Conservation (phyloP, 495 filamentous ascomycete species). For the Mycothermus thermophilus region DNA sequence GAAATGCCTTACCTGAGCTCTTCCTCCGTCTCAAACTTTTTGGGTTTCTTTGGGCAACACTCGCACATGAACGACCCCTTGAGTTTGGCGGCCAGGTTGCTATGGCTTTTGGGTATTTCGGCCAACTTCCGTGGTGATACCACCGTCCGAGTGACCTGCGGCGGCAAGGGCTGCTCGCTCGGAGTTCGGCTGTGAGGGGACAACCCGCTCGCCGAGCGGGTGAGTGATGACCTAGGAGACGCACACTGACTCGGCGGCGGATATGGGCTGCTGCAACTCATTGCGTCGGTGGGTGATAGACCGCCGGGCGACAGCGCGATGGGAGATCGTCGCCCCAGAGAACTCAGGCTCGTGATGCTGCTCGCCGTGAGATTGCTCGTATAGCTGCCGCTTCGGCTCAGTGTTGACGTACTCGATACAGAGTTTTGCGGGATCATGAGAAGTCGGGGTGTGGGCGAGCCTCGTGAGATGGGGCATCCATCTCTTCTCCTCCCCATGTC, state of each 20-base stretch:
- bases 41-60: constrained; percentile 97
- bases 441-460: constrained; percentile 45
- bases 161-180: constrained; percentile 24
- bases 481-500: constrained; percentile 57
- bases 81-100: constrained; percentile 26
- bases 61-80: constrained; percentile 68
- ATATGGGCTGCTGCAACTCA: constrained; percentile 44
- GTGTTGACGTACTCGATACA: constrained; percentile 58
- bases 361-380: constrained; percentile 56
- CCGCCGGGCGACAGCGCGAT: constrained; percentile 53
- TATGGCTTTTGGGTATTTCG: constrained; percentile 28
- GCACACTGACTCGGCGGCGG: constrained; percentile 45
- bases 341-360: constrained; percentile 59
- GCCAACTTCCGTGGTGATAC: constrained; percentile 34
- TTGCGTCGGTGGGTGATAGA: constrained; percentile 35
- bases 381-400: constrained; percentile 60
- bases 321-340: constrained; percentile 61
- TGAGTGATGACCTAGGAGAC: too few relatives aligned
- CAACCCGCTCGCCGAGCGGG: constrained; percentile 30
- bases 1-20: constrained; percentile 64
- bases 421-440: constrained; percentile 48
- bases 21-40: constrained; percentile 81
- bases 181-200: constrained; percentile 32
- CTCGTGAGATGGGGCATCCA: constrained; percentile 35
- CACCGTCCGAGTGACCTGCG: constrained; percentile 19